Base-by-base conservation (phyloP, 2,329 filamentous ascomycete species). In the Corynespora cassiicola region DNA sequence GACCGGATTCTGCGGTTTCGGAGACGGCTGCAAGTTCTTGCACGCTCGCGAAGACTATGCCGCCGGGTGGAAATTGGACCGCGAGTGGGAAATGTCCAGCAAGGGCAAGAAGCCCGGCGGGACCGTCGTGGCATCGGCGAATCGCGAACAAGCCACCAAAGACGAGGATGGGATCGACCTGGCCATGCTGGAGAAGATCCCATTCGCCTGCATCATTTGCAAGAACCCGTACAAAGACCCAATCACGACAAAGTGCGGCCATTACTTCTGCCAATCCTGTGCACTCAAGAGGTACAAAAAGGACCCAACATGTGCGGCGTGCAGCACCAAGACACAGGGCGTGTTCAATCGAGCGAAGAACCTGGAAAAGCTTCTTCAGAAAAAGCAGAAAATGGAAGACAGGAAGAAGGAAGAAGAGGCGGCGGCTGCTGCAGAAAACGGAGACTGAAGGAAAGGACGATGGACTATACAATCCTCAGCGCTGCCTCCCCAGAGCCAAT, bases 231-330 rank as follows among this genome's bases (percentile, higher is more conserved):
- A 96, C 70, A 86, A 83, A 56, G 78, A 81, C 40, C 92, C 94
- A 0, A 81, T 97, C 9, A 75, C 92, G 16, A 97, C 94, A 9
- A 87, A 90, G 51, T 99, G 94, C 54, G 88, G 90, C 0, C 94
- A 99, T 67, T 97, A 97, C 68, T 97, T 97, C 63, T 99, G 94
- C 65, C 88, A 96, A 67, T 77, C 80, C 1, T 99, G 94, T 68
- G 94, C 94, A 17, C 74, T 97, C 55, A 84, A 88, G 63, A 75
- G 91, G 50, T 97, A 96, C 65, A 79, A 87, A 47, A 94, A 89
- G 63, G 89, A 91, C 56, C 91, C 91, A 4, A 83, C 82, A 3
- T 97, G 94, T 67, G 89, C 88, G 2, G 87, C 87, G 4, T 97
- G 94, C 65, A 88, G 89, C 1, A 77, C 85, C 1, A 88, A 90